Conservation (phyloP, 2,329 filamentous ascomycete genomes). For the Paraphoma chrysanthemicola region DNA sequence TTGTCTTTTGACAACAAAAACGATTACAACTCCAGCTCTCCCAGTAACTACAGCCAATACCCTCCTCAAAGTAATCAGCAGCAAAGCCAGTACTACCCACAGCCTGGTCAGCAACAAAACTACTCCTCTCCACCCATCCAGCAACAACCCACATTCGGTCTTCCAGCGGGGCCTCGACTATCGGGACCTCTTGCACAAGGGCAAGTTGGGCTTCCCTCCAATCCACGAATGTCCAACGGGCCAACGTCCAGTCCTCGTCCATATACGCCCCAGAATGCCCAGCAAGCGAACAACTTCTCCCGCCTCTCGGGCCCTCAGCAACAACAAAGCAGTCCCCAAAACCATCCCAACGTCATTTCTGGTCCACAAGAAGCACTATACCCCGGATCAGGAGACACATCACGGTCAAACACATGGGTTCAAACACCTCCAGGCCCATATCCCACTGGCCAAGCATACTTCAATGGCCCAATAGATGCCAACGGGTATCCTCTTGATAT, state of each 20-base stretch:
- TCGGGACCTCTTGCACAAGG: constrained; percentile 17
- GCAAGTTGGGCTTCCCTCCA: constrained; percentile 21
- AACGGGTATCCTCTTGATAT: constrained; percentile 36
- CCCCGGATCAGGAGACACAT: constrained; percentile 28
- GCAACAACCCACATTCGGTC: constrained; percentile 10
- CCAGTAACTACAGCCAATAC: constrained; percentile 19
- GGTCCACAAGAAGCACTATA: constrained; percentile 14
- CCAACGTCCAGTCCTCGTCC: background rate
- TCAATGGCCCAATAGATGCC: constrained; percentile 24
- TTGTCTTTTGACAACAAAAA: constrained; percentile 33
- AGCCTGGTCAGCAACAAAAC: constrained; percentile 18
- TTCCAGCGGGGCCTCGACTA: constrained; percentile 21
- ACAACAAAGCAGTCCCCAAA: no score
- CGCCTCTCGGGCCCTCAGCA: no score
- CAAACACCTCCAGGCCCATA: constrained; percentile 32
- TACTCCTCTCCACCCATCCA: constrained; percentile 17
- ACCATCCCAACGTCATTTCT: constrained; percentile 12
- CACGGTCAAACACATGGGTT: constrained; percentile 38
- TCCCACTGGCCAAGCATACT: constrained; percentile 27
- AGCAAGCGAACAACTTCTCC: no score
- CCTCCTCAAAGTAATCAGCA: constrained; percentile 12
- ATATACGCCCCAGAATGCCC: constrained; percentile 11
- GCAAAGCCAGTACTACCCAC: constrained; percentile 9
- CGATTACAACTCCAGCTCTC: constrained; percentile 28
- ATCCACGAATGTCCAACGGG: constrained; percentile 4